phyloP scores from a whole-genome alignment of 129 eudicot genomes.

The Deinandra increscens region DNA sequence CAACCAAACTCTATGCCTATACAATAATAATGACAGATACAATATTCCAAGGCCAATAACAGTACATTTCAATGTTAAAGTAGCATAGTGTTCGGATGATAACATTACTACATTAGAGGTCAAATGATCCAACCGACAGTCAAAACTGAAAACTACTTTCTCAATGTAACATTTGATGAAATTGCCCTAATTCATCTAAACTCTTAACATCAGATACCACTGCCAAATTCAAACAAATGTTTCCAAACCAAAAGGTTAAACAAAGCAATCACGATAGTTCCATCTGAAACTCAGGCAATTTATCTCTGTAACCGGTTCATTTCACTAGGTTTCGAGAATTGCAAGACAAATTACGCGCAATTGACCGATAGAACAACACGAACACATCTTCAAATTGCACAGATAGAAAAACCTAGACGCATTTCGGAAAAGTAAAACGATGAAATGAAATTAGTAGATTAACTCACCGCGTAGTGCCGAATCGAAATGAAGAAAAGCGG shows the following conservation, averaged over 20 bases:
- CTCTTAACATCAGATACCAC: slow-evolving; percentile 13
- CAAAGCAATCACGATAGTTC: background rate
- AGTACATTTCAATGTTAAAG: slow-evolving; percentile 4
- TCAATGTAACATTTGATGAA: slow-evolving; percentile 5
- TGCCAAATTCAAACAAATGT: background rate
- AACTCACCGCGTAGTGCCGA: slow-evolving; percentile 30
- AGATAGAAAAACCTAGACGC: slow-evolving; percentile 7
- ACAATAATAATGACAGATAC: background rate
- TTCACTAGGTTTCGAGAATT: slow-evolving; percentile 8
- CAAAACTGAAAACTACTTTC: slow-evolving; percentile 6
- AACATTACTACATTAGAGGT: background rate
- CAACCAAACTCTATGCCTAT: background rate
- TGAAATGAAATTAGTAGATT: slow-evolving; percentile 4
- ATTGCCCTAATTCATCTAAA: background rate
- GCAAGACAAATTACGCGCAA: slow-evolving; percentile 8
- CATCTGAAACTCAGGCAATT: background rate
- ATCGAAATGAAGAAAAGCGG: slow-evolving; percentile 23
- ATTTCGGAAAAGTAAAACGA: background rate
- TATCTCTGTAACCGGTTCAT: slow-evolving; percentile 13
- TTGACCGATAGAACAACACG: slow-evolving; percentile 20
- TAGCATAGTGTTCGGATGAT: background rate
- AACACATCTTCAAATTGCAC: slow-evolving; percentile 1
- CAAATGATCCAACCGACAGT: background rate
- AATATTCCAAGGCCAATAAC: background rate
- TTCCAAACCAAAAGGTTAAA: slow-evolving; percentile 6